Evolutionary conservation across 1,284 basidiomycete genomes (phyloP), one percentile per base, ranked within the genome.

Genomic region (Melampsora larici-populina): DNA sequence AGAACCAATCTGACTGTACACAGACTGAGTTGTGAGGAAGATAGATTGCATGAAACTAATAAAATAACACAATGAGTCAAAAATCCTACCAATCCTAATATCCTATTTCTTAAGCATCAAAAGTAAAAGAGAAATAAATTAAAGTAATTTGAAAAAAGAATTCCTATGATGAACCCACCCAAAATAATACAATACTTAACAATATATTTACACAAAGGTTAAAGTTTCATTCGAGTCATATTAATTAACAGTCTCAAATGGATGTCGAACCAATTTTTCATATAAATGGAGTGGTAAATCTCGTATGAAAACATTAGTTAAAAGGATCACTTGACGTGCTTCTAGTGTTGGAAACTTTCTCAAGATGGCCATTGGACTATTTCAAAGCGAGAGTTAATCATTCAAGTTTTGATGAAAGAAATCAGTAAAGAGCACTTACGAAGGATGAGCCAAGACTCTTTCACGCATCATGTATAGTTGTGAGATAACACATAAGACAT

Each of bases 401-500:
- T 29, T 67, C 46, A 46, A 51, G 18, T 21, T 40, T 17, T 40
- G 36, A 5, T 62, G 60, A 67, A 71, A 46, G 26, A 63, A 65
- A 65, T 55, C 24, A 66, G 29, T 29, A 66, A 29, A 13, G 46
- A 58, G 24, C 33, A 84, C 88, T 79, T 78, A 94, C 94, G 92
- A 93, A 1, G 89, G 86, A 3, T 90, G 91, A 70, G 86, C 87
- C 89, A 98, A 92, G 43, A 99, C 89, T 69, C 94, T 91, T 77
- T 93, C 90, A 79, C 93, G 87, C 84, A 97, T 95, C 29, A 97
- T 88, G 2, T 94, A 85, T 0, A 98, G 86, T 82, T 98, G 96
- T 2, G 96, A 94, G 78, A 98, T 95, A 9, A 98, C 93, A 83
- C 94, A 97, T 21, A 98, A 87, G 15, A 99, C 90, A 82, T 98